phyloP scores from a whole-genome alignment of 164 flowering plant species.

The Saururus chinensis region DNA sequence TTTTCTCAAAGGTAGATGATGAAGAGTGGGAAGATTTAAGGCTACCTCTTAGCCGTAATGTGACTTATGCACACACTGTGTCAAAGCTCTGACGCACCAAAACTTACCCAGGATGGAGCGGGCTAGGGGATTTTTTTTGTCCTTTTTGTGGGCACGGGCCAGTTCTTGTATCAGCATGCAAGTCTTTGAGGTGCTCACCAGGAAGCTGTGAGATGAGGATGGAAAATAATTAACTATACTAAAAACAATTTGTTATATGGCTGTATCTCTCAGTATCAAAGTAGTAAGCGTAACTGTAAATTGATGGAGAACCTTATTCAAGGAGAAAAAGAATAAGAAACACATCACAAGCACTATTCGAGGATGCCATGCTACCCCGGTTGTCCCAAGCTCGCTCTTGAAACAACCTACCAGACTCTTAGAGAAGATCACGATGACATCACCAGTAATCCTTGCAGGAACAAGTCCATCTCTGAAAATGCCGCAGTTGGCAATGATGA shows the following conservation, averaged over 20 bases:
- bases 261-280: not conserved
- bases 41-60: slow-evolving; percentile 41
- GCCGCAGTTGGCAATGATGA: slow-evolving; percentile 8
- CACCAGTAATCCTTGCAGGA: slow-evolving; percentile 11
- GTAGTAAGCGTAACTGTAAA: too few species aligned
- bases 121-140: not conserved
- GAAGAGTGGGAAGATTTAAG: slow-evolving; percentile 67
- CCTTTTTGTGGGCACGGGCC: too few species aligned
- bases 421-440: not conserved
- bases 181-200: not conserved
- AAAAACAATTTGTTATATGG: not conserved
- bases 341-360: too few species aligned
- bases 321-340: too few species aligned
- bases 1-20: slow-evolving; percentile 58
- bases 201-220: not conserved
- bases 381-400: not conserved
- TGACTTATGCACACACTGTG: slow-evolving; percentile 28
- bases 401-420: too few species aligned
- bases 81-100: slow-evolving; percentile 46
- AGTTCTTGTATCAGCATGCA: not conserved
- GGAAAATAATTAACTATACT: too few species aligned
- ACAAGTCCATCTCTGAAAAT: slow-evolving; percentile 8
- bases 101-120: not conserved
- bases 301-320: too few species aligned
- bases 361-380: too few species aligned